phyloP scores from a whole-genome alignment of 1,139 yeast genomes.

The Ogataea hybrid region DNA sequence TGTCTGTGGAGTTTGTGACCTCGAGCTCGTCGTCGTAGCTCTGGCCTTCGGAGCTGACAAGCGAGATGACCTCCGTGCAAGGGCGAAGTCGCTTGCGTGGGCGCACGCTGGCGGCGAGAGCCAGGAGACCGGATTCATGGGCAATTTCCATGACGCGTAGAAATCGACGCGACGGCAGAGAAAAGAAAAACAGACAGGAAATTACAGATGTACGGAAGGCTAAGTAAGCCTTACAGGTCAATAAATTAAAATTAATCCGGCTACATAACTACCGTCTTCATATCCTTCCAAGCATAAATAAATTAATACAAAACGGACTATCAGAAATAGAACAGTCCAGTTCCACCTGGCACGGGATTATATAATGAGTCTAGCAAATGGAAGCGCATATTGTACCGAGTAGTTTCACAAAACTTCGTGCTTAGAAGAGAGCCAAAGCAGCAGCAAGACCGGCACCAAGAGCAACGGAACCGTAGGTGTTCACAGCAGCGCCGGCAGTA shows the following conservation, averaged over 20 bases:
- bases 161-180: slow-evolving; percentile 6
- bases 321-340: slow-evolving; percentile 9
- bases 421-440: slow-evolving; percentile 67
- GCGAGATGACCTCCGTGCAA: slow-evolving; percentile 4
- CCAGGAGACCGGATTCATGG: slow-evolving; percentile 5
- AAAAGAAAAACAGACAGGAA: background rate
- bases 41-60: slow-evolving; percentile 1
- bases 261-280: background rate
- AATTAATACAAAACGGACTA: slow-evolving; percentile 15
- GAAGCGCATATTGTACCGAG: slow-evolving; percentile 8
- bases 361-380: slow-evolving; percentile 7
- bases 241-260: background rate
- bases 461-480: slow-evolving; percentile 54
- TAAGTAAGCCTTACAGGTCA: too few relatives aligned
- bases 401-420: slow-evolving; percentile 1
- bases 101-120: slow-evolving; percentile 1
- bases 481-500: slow-evolving; percentile 36
- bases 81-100: slow-evolving; percentile 4
- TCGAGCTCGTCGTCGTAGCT: slow-evolving; percentile 8
- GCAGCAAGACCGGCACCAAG: slow-evolving; percentile 76
- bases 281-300: slow-evolving; percentile 15
- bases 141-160: slow-evolving; percentile 5
- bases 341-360: slow-evolving; percentile 6
- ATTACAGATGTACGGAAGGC: too few relatives aligned
- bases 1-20: slow-evolving; percentile 13